Base-by-base conservation (phyloP, 129 eudicot genomes). In the Rutidosis leptorrhynchoides region DNA sequence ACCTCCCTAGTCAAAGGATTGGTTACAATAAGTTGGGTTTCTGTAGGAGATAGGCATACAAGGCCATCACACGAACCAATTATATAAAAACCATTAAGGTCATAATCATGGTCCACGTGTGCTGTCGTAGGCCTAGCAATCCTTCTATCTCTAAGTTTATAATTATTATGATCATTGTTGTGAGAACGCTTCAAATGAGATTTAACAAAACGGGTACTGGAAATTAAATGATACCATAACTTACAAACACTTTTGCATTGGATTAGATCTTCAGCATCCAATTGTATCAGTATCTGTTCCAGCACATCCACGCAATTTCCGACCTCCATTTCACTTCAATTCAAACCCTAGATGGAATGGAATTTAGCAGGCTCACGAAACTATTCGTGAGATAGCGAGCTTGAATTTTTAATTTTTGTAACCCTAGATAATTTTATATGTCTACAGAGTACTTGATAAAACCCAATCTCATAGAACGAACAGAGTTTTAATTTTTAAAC, bases 51-150 rank as follows among this genome's bases (percentile, higher is more conserved):
- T 19, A 24, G 58, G 25, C 27, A 53, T 11, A 53, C 29, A 53
- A 53, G 29, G n/a, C 58, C 58, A 22, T 53, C 22, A 24, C 28
- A 53, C 21, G 58, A 53, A 53, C 58, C 58, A 20, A 53, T 10
- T 7, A 53, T 21, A 22, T 22, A 7, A 22, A 7, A 53, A 7
- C 24, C 5, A 15, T 15, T 3, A 17, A 21, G 57, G 22, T 51
- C 22, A n/a, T 51, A 15, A 51, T 8, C 10, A 1, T 8, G 3
- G 53, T 46, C 53, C 3, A 0, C 1, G 8, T 1, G 16, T 48
- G 8, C 12, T 51, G 10, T 51, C 21, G 57, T 51, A 51, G 16
- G 48, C 16, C 48, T 51, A 51, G 15, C 24, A 10, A 53, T 22
- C 25, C 58, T 53, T 53, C 5, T 53, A 53, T 53, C 24, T 7